These are phyloP conservation scores for Gardenia jasminoides DNA, from an alignment of 257 asterid genomes.

Conservation along the genomic window DNA sequence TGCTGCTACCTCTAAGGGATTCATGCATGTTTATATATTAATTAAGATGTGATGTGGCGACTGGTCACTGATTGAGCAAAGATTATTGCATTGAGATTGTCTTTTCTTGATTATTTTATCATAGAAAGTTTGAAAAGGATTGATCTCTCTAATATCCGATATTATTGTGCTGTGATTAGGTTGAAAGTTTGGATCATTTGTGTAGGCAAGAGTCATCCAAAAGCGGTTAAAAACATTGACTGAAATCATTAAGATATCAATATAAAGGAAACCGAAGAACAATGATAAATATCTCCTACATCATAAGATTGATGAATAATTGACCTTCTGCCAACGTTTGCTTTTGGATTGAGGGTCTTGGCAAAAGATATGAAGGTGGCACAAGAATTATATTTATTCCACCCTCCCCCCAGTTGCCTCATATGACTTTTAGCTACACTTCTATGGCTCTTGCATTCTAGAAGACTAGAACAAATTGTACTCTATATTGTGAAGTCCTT, in stretches of 20 bases:
- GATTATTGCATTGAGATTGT: background rate
- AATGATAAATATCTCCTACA: background rate
- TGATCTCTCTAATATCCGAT: background rate
- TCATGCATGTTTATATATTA: background rate
- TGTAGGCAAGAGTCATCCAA: conserved; percentile 4
- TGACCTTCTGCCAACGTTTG: background rate
- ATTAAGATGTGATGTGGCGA: conserved; percentile 27
- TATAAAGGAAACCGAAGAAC: background rate
- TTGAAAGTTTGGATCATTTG: conserved; percentile 17
- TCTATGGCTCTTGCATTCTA: background rate
- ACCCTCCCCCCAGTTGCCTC: background rate
- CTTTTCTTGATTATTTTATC: conserved; percentile 17
- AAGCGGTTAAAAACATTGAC: background rate
- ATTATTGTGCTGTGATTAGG: background rate
- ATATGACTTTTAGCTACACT: background rate
- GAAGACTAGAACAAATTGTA: background rate
- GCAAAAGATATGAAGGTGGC: background rate
- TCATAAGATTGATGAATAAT: background rate
- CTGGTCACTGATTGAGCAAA: conserved; percentile 27
- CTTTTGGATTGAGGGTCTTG: background rate
- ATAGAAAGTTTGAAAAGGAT: conserved; percentile 12
- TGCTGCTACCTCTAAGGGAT: background rate
- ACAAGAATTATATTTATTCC: background rate
- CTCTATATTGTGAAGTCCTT: background rate
- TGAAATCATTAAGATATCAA: background rate